These are phyloP conservation scores for Chlamydomonas schloesseri DNA, from an alignment of 139 green algal genomes.

Conservation along the genomic window DNA sequence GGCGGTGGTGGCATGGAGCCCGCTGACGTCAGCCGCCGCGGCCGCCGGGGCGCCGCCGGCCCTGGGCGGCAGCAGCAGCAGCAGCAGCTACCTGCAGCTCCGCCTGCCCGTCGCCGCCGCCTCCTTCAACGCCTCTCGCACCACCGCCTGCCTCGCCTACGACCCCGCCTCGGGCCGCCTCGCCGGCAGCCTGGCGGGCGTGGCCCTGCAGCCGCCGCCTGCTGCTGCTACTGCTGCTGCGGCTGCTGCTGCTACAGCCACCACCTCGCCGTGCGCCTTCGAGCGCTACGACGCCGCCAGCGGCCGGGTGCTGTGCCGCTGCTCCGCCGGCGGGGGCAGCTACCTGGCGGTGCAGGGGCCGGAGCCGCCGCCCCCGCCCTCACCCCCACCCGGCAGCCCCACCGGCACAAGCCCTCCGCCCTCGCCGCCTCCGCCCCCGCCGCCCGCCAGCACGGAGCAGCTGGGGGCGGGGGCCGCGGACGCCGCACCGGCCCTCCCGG, in stretches of 20 bases:
- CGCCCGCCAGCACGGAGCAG: too few relatives aligned
- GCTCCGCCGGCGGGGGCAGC: background rate
- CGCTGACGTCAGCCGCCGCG: background rate
- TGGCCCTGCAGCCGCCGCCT: background rate
- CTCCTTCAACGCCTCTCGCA: background rate
- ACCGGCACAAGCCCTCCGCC: background rate
- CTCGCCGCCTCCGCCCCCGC: background rate
- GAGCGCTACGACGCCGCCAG: background rate
- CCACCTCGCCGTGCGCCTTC: background rate
- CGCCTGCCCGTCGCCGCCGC: background rate
- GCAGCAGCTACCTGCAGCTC: conserved; percentile 1
- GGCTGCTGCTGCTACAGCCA: too few relatives aligned
- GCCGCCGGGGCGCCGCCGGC: background rate
- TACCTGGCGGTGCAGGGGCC: background rate
- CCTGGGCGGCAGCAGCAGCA: background rate
- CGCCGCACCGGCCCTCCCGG: background rate
- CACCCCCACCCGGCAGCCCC: background rate
- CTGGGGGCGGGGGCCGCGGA: too few relatives aligned
- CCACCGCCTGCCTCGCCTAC: background rate
- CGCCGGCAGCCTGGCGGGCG: background rate
- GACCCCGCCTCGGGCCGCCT: background rate
- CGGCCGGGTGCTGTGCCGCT: background rate
- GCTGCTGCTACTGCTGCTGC: too few relatives aligned
- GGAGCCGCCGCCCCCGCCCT: background rate
- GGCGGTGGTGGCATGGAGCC: background rate